Conservation (phyloP, 352 stramenopile genomes). For the Stephanocyclus meneghinianus region DNA sequence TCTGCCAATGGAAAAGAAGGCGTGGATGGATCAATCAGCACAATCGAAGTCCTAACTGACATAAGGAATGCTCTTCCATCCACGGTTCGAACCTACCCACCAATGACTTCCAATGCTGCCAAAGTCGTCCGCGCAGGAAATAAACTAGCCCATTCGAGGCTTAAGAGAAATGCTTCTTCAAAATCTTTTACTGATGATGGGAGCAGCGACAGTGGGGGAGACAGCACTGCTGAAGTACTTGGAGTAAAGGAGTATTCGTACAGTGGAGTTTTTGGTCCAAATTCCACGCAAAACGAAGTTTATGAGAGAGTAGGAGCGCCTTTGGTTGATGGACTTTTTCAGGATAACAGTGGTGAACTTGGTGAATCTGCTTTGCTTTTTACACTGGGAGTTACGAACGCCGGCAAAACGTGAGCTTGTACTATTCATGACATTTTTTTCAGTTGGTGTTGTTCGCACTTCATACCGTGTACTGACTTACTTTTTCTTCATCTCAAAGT, state of each 20-base stretch:
- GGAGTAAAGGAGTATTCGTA: slow-evolving; percentile 80
- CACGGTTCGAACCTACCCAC: slow-evolving; percentile 72
- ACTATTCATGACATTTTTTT: neutral
- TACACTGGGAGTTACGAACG: slow-evolving; percentile 97
- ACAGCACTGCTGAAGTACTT: slow-evolving; percentile 39
- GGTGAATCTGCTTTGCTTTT: slow-evolving; percentile 89
- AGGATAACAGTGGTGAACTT: slow-evolving; percentile 21
- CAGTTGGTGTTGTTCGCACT: neutral
- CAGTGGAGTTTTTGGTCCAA: slow-evolving; percentile 65
- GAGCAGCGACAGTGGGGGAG: slow-evolving; percentile 28
- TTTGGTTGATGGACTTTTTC: slow-evolving; percentile 89
- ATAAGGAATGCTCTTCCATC: slow-evolving; percentile 39
- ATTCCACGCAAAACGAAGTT: slow-evolving; percentile 86
- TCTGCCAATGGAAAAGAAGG: slow-evolving; percentile 26
- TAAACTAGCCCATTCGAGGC: slow-evolving; percentile 14
- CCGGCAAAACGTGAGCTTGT: slow-evolving; percentile 89
- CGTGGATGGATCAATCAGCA: slow-evolving; percentile 44
- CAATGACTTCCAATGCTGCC: slow-evolving; percentile 62
- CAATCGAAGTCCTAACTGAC: slow-evolving; percentile 58
- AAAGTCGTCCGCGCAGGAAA: slow-evolving; percentile 51
- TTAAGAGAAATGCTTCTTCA: slow-evolving; percentile 23
- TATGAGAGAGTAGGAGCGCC: slow-evolving; percentile 89
- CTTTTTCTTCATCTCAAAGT: neutral
- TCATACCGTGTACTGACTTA: neutral
- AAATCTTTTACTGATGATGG: slow-evolving; percentile 46